Evolutionary conservation across 2,329 filamentous ascomycete species (phyloP), one percentile per base, ranked within the genome.

Genomic region (Mycosphaerella arachidis): DNA sequence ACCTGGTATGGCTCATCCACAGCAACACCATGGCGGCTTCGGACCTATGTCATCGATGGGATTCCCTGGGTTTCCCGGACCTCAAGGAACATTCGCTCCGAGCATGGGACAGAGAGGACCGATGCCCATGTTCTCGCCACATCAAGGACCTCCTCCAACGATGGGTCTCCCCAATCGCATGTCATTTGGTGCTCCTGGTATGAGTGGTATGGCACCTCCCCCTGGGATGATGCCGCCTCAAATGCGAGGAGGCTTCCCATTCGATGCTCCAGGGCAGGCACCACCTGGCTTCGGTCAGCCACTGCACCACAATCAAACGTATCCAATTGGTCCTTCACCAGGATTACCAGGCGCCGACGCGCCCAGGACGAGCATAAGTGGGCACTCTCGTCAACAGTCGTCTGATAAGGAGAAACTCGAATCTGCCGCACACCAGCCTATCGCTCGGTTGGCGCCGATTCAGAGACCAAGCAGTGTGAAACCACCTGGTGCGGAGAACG

Each of bases 381-480:
- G 66, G 18, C 92, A 96, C 75, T 88, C 88, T 8, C 84, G 92
- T 63, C 91, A 95, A 67, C 82, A 85, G 10, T 96, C 91, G 0
- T 80, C 79, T 61, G 82, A 84, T 54, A 80, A 80, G 64, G 78
- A 80, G 20, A 77, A 75, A 12, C 85, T 87, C 62, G 89, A 92
- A 8, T 78, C 79, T 16, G 77, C 81, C 33, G 79, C 84, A 56
- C 81, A 87, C 35, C 87, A 91, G 63, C 90, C 90, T 1, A 93
- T 95, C 62, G 84, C 88, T 50, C 84, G 92, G 56, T 93, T 92
- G 29, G 85, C 90, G 27, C 93, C 93, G 0, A 97, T 97, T 64
- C 91, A 93, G 63, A 85, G 92, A 35, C 93, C 94, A 0, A 87
- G 87, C 16, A 96, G 92, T 72, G 85, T 82, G 9, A 81, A 81